These are phyloP conservation scores for Fusarium sp. DNA, from an alignment of 2,329 filamentous ascomycete species.

Conservation along the genomic window DNA sequence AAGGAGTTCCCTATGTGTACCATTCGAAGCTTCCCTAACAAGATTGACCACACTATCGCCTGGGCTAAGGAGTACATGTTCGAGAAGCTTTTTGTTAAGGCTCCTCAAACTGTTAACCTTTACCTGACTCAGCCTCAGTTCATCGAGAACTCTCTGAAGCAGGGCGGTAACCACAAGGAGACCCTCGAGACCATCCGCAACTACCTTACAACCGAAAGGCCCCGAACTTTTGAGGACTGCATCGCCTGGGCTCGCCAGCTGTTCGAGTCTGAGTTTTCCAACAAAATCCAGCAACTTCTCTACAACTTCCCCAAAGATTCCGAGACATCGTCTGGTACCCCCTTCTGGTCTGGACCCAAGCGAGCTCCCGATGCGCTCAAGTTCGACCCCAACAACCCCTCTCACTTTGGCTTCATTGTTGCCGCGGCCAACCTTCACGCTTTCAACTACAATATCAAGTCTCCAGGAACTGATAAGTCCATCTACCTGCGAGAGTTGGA, in stretches of 20 bases:
- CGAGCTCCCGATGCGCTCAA: conserved; percentile 91
- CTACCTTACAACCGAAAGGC: conserved; percentile 91
- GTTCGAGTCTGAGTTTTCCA: conserved; percentile 97
- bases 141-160: conserved; percentile 86
- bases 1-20: conserved; percentile 99
- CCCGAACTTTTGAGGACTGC: conserved; percentile 93
- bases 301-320: conserved; percentile 98
- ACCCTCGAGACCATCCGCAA: conserved; percentile 91
- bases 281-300: conserved; percentile 93
- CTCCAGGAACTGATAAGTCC: conserved; percentile 74
- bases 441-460: conserved; percentile 97
- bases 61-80: conserved; percentile 95
- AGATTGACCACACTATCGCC: conserved; percentile 98
- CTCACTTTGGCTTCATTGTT: conserved; percentile 89
- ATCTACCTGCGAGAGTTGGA: conserved; percentile 86
- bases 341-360: conserved; percentile 99
- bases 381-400: conserved; percentile 86
- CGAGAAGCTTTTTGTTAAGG: conserved; percentile 92
- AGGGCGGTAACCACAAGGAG: conserved; percentile 94
- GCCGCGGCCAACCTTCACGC: conserved; percentile 93
- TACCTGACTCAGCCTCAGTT: conserved; percentile 95
- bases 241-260: conserved; percentile 93
- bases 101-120: conserved; percentile 92
- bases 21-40: conserved; percentile 95
- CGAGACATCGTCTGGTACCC: conserved; percentile 85